These are phyloP conservation scores for Solanum etuberosum DNA, from an alignment of 257 asterid genomes.

Conservation along the genomic window DNA sequence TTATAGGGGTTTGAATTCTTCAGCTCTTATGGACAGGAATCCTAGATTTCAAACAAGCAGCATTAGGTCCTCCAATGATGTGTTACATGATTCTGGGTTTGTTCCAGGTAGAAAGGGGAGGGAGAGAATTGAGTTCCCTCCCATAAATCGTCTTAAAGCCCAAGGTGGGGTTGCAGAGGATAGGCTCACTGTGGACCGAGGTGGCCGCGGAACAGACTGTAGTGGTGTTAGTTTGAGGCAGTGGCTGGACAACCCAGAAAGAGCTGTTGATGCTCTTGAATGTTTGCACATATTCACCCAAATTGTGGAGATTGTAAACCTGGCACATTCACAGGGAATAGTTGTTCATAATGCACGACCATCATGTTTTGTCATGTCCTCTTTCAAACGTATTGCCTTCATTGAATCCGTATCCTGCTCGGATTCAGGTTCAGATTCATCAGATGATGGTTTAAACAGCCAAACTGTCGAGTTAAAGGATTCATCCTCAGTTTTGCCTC, in stretches of 20 bases:
- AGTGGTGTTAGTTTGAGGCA: conserved; percentile 70
- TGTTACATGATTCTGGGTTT: conserved; percentile 46
- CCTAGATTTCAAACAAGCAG: conserved; percentile 29
- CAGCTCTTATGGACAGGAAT: conserved; percentile 37
- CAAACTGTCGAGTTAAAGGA: conserved; percentile 39
- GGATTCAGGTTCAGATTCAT: conserved; percentile 58
- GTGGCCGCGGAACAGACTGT: conserved; percentile 20
- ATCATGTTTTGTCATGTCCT: conserved; percentile 85
- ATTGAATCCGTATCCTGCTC: conserved; percentile 87
- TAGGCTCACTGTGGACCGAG: conserved; percentile 8
- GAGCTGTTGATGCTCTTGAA: conserved; percentile 65
- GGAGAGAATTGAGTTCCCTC: conserved; percentile 25
- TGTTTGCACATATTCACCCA: conserved; percentile 89
- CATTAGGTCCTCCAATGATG: conserved; percentile 38
- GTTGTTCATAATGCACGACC: conserved; percentile 78
- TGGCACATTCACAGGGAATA: conserved; percentile 81
- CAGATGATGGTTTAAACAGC: conserved; percentile 37
- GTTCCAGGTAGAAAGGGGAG: conserved; percentile 37
- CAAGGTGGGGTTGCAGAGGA: conserved; percentile 20
- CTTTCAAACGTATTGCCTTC: conserved; percentile 64
- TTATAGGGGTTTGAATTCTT: conserved; percentile 54
- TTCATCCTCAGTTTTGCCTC: conserved; percentile 17
- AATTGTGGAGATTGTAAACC: conserved; percentile 65
- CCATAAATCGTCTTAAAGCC: conserved; percentile 8
- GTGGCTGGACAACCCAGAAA: conserved; percentile 83